These are phyloP conservation scores for Conringia planisiliqua DNA, from an alignment of 345 rosid species.

Conservation along the genomic window DNA sequence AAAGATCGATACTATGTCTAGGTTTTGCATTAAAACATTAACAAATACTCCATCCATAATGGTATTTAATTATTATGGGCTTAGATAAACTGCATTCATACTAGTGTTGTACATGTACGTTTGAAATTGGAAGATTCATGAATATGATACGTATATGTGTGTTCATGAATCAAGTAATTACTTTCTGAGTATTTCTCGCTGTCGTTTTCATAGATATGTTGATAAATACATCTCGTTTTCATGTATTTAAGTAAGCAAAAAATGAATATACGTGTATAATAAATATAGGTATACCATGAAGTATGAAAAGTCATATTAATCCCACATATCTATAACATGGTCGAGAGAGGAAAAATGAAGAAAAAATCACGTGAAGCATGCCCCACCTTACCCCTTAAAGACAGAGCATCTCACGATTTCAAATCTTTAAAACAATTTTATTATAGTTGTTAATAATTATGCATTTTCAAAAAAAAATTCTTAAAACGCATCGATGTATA, in stretches of 20 bases:
- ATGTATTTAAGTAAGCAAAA: not conserved
- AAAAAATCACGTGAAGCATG: slow-evolving; percentile 73
- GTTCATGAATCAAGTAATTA: slow-evolving; percentile 11
- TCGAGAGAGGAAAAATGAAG: slow-evolving; percentile 30
- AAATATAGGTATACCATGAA: slow-evolving; percentile 10
- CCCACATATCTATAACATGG: slow-evolving; percentile 8
- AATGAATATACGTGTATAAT: slow-evolving; percentile 22
- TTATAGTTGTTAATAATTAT: not conserved
- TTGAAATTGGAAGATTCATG: slow-evolving; percentile 12
- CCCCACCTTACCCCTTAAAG: slow-evolving; percentile 65
- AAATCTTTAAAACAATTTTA: slow-evolving; percentile 2
- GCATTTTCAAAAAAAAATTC: not conserved
- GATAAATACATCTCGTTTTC: slow-evolving; percentile 18
- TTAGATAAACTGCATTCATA: not conserved
- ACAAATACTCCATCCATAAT: not conserved
- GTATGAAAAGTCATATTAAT: slow-evolving; percentile 24
- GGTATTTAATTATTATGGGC: not conserved
- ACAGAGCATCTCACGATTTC: slow-evolving; percentile 47
- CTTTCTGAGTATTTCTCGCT: not conserved
- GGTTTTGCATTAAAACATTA: not conserved
- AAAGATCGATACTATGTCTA: not conserved
- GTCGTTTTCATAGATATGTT: slow-evolving; percentile 1
- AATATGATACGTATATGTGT: not conserved
- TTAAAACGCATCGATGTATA: slow-evolving; percentile 17
- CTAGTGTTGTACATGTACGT: slow-evolving; percentile 14